These are phyloP conservation scores for Diaporthe destruens DNA, from an alignment of 2,329 filamentous ascomycete species.

Conservation along the genomic window DNA sequence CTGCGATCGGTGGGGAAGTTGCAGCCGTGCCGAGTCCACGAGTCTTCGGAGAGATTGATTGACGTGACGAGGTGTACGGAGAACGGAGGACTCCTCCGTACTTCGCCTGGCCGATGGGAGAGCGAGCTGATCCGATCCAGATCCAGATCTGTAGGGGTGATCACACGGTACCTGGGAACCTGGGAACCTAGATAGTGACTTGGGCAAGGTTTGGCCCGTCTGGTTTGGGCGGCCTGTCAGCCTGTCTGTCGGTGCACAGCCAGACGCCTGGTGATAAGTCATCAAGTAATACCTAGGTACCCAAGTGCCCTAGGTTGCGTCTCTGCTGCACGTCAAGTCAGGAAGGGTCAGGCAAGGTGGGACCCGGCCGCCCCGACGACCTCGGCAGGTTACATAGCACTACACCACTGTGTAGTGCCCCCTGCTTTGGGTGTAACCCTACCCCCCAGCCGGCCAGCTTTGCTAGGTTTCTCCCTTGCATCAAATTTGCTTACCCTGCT, in stretches of 20 bases:
- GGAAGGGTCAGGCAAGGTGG: slow-evolving; percentile 4
- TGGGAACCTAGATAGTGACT: no score
- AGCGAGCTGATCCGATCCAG: neutral
- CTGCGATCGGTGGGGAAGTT: slow-evolving; percentile 8
- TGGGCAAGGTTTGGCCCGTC: neutral
- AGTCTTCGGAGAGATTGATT: neutral
- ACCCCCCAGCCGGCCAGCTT: no score
- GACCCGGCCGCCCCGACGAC: slow-evolving; percentile 15
- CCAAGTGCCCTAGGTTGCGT: neutral
- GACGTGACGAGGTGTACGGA: neutral
- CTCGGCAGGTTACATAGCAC: slow-evolving; percentile 32
- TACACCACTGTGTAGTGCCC: no score
- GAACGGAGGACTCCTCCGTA: no score
- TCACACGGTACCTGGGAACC: no score
- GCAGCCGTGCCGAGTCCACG: slow-evolving; percentile 2
- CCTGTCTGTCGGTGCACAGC: no score
- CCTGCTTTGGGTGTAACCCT: slow-evolving; percentile 22
- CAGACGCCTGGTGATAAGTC: no score
- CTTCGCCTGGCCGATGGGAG: neutral
- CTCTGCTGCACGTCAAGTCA: slow-evolving; percentile 11
- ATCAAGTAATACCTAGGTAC: neutral
- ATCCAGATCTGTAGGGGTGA: neutral
- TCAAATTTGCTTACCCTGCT: neutral
- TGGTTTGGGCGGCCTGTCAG: neutral
- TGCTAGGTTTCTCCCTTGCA: neutral